phyloP scores from a whole-genome alignment of 1,139 yeast genomes.

The Scheffersomyces insectosa region DNA sequence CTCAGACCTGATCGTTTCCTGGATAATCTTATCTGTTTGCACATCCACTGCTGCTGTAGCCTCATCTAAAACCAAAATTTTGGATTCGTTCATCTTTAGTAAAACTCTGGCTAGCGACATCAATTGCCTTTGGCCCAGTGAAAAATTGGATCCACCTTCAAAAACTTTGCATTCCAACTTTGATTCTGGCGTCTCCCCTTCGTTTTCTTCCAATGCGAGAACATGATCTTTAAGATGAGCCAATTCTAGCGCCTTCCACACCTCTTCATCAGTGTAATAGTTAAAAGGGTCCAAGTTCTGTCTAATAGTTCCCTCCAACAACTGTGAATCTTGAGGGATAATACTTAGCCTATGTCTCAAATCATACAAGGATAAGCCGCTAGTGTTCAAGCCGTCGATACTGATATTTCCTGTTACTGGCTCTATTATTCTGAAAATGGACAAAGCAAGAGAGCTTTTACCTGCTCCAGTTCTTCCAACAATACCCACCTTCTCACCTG shows the following conservation, averaged over 20 bases:
- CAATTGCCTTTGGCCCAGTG: slow-evolving; percentile 78
- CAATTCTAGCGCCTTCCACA: slow-evolving; percentile 55
- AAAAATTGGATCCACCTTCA: slow-evolving; percentile 74
- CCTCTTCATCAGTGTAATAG: slow-evolving; percentile 49
- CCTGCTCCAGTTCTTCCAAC: slow-evolving; percentile 99
- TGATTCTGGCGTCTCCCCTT: slow-evolving; percentile 16
- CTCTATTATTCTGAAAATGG: slow-evolving; percentile 85
- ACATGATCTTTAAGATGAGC: slow-evolving; percentile 55
- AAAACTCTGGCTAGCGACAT: slow-evolving; percentile 76
- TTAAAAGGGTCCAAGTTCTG: slow-evolving; percentile 63
- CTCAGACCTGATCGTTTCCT: slow-evolving; percentile 66
- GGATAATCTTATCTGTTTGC: slow-evolving; percentile 74
- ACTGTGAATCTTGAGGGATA: slow-evolving; percentile 72
- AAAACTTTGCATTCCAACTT: slow-evolving; percentile 47
- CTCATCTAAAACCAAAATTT: slow-evolving; percentile 71
- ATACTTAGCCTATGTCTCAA: slow-evolving; percentile 57
- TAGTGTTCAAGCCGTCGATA: slow-evolving; percentile 53
- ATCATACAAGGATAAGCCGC: slow-evolving; percentile 46
- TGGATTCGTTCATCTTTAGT: slow-evolving; percentile 51
- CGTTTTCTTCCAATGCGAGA: slow-evolving; percentile 26
- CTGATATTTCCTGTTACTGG: slow-evolving; percentile 54
- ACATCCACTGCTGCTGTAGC: slow-evolving; percentile 88
- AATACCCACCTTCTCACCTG: slow-evolving; percentile 88
- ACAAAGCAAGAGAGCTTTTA: slow-evolving; percentile 86
- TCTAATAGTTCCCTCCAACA: slow-evolving; percentile 61